phyloP scores from a whole-genome alignment of 2,329 filamentous ascomycete species.

The Passalora sequoiae region DNA sequence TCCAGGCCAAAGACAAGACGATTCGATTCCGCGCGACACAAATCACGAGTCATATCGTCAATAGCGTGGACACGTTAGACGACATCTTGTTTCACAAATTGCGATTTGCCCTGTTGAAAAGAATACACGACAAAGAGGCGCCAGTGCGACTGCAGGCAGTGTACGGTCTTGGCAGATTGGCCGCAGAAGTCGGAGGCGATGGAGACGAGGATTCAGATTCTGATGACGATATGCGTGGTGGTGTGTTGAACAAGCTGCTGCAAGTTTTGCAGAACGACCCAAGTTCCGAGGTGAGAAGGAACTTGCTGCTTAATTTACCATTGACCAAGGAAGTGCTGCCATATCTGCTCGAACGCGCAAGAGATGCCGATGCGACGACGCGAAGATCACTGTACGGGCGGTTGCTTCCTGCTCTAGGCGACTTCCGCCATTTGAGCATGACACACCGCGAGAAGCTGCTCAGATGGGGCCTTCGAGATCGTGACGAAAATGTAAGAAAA shows the following conservation, averaged over 20 bases:
- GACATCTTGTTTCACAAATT: slow-evolving; percentile 84
- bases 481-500: slow-evolving; percentile 90
- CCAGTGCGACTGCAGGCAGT: slow-evolving; percentile 90
- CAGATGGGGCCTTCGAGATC: slow-evolving; percentile 87
- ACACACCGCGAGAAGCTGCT: slow-evolving; percentile 94
- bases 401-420: slow-evolving; percentile 79
- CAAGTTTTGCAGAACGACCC: slow-evolving; percentile 90
- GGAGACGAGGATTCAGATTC: slow-evolving; percentile 65
- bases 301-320: slow-evolving; percentile 84
- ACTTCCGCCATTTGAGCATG: slow-evolving; percentile 88
- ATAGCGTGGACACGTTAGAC: slow-evolving; percentile 85
- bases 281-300: slow-evolving; percentile 84
- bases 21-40: slow-evolving; percentile 87
- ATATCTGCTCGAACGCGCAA: slow-evolving; percentile 81
- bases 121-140: slow-evolving; percentile 89
- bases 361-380: slow-evolving; percentile 81
- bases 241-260: slow-evolving; percentile 75
- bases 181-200: slow-evolving; percentile 62
- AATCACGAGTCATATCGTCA: slow-evolving; percentile 83
- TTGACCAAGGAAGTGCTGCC: slow-evolving; percentile 76
- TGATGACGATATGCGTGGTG: slow-evolving; percentile 58
- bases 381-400: slow-evolving; percentile 81
- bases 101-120: slow-evolving; percentile 70
- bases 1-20: slow-evolving; percentile 84
- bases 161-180: slow-evolving; percentile 78